Percentiles rank a stretch among this genome's conserved stretches.
Evolutionary conservation across 257 asterid species (phyloP).

Genomic region (Buddleja alternifolia): DNA sequence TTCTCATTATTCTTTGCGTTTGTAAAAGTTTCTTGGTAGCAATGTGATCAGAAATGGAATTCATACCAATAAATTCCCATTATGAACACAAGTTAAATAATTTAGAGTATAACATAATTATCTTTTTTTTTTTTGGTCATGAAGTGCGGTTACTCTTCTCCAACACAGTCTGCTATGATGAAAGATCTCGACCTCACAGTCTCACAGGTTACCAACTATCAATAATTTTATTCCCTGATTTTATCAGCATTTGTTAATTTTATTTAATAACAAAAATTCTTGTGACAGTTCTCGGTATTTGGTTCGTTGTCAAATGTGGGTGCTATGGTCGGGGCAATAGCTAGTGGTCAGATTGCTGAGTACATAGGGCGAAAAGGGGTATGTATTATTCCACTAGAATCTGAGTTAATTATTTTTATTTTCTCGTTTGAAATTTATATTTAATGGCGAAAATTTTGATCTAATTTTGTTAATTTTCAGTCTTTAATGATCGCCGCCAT

Average conservation of each 20-base stretch:
- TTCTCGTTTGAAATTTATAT: neutral
- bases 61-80: neutral
- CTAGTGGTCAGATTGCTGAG: slow-evolving; percentile 97
- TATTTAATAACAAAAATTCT: slow-evolving; percentile 20
- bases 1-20: neutral
- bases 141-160: slow-evolving; percentile 87
- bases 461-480: slow-evolving; percentile 45
- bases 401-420: neutral
- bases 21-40: neutral
- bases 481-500: slow-evolving; percentile 85
- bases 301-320: slow-evolving; percentile 92
- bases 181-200: slow-evolving; percentile 70
- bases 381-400: neutral
- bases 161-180: slow-evolving; percentile 65
- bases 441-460: slow-evolving; percentile 6
- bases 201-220: slow-evolving; percentile 57
- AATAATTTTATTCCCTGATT: neutral
- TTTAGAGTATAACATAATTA: slow-evolving; percentile 15
- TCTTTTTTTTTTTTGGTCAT: slow-evolving; percentile 35
- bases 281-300: slow-evolving; percentile 74
- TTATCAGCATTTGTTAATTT: neutral
- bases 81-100: neutral
- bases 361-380: slow-evolving; percentile 79
- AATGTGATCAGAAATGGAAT: slow-evolving; percentile 10
- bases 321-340: slow-evolving; percentile 96